A percentile compares a stretch with the other conserved stretches of the same genome.
These are phyloP conservation scores for Cercospora sp. DNA, from an alignment of 2,329 filamentous ascomycete genomes.

Conservation along the genomic window DNA sequence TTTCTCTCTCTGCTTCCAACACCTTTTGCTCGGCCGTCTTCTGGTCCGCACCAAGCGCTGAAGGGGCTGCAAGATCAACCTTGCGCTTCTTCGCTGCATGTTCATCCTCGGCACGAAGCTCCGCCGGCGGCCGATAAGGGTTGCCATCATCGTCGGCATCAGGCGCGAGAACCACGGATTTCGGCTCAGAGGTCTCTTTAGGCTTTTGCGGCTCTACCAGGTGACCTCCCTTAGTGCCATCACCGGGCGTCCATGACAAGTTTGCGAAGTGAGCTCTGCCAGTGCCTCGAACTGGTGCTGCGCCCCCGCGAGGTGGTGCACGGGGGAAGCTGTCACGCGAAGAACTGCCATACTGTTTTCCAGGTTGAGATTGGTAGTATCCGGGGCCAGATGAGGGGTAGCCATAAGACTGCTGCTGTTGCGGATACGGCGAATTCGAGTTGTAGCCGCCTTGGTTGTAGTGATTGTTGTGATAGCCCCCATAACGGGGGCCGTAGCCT, in stretches of 20 bases:
- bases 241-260: slow-evolving; percentile 68
- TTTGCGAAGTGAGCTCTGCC: slow-evolving; percentile 64
- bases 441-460: slow-evolving; percentile 60
- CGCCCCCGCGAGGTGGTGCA: slow-evolving; percentile 45
- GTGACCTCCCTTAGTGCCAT: slow-evolving; percentile 55
- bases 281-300: slow-evolving; percentile 36
- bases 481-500: slow-evolving; percentile 33
- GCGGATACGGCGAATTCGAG: slow-evolving; percentile 57
- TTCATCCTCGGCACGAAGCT: slow-evolving; percentile 65
- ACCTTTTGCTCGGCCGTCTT: slow-evolving; percentile 45
- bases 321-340: slow-evolving; percentile 28
- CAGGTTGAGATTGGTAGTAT: slow-evolving; percentile 39
- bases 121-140: slow-evolving; percentile 63
- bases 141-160: slow-evolving; percentile 58
- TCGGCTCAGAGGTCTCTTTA: slow-evolving; percentile 29
- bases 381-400: slow-evolving; percentile 45
- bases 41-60: slow-evolving; percentile 8
- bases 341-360: slow-evolving; percentile 42
- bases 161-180: slow-evolving; percentile 29
- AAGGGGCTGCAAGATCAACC: slow-evolving; percentile 16
- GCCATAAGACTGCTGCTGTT: slow-evolving; percentile 56
- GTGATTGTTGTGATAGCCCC: slow-evolving; percentile 57
- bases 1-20: slow-evolving; percentile 34
- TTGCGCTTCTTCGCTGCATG: slow-evolving; percentile 40
- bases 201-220: slow-evolving; percentile 38